Evolutionary conservation across 352 stramenopile species (phyloP).

Genomic region (Globisporangium uncinulatum): DNA sequence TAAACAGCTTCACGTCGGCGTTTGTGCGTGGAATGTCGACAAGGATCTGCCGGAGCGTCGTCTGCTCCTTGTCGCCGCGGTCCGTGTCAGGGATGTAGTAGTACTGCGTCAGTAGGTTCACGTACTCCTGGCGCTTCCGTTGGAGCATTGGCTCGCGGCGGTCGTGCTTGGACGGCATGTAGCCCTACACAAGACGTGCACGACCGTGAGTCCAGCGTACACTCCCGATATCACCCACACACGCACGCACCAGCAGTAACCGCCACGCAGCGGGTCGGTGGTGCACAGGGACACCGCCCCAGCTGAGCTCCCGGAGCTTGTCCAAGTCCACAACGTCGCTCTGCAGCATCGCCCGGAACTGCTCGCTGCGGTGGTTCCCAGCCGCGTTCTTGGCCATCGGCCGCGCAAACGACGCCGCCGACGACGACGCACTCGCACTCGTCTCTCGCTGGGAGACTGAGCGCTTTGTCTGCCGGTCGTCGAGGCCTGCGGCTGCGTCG

Average conservation of each 20-base stretch:
- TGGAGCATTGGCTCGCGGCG: slow-evolving; percentile 87
- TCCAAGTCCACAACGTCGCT: slow-evolving; percentile 87
- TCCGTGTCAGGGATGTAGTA: slow-evolving; percentile 96
- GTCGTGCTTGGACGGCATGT: slow-evolving; percentile 94
- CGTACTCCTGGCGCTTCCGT: slow-evolving; percentile 96
- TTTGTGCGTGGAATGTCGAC: slow-evolving; percentile 99
- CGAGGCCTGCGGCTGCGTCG: slow-evolving; percentile 18
- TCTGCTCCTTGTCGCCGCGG: slow-evolving; percentile 93
- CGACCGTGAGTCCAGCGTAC: neutral
- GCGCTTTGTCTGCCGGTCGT: slow-evolving; percentile 14
- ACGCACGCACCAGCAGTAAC: slow-evolving; percentile 85
- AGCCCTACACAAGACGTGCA: slow-evolving; percentile 48
- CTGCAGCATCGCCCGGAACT: slow-evolving; percentile 64
- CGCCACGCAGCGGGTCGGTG: slow-evolving; percentile 92
- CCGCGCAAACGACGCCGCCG: slow-evolving; percentile 1
- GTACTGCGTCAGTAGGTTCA: slow-evolving; percentile 92
- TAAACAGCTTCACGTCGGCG: slow-evolving; percentile 95
- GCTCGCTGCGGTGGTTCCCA: slow-evolving; percentile 62
- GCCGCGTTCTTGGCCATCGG: slow-evolving; percentile 52
- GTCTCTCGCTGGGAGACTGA: slow-evolving; percentile 4
- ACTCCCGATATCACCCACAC: neutral
- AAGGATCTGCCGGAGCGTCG: slow-evolving; percentile 94
- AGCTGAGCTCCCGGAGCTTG: slow-evolving; percentile 86
- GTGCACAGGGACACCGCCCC: slow-evolving; percentile 87
- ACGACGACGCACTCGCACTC: neutral